Percentiles rank a stretch among this genome's conserved stretches.
Evolutionary conservation across 805 yeast species (phyloP).

Genomic region (Pichia exigua): DNA sequence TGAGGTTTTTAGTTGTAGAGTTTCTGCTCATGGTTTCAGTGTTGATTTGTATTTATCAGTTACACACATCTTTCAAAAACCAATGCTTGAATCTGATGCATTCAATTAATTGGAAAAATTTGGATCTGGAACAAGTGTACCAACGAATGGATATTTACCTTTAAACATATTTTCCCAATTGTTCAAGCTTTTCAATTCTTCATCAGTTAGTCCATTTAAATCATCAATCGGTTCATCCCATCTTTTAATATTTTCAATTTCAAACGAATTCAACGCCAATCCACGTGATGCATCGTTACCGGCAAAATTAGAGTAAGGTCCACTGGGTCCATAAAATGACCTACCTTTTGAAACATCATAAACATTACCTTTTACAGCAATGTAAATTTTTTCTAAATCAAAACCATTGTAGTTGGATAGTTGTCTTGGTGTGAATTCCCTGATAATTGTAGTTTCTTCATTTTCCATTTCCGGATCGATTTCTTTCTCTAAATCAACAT

Average conservation of each 20-base stretch:
- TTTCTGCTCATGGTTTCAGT: too few species aligned
- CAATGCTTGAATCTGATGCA: background rate
- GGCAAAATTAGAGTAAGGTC: slow-evolving; percentile 90
- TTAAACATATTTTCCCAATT: slow-evolving; percentile 83
- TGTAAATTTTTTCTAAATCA: slow-evolving; percentile 70
- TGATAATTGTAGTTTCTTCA: slow-evolving; percentile 24
- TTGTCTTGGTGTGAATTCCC: slow-evolving; percentile 64
- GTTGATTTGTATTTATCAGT: background rate
- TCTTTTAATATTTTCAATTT: slow-evolving; percentile 51
- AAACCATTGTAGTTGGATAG: slow-evolving; percentile 73
- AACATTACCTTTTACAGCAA: slow-evolving; percentile 80
- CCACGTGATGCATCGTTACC: slow-evolving; percentile 96
- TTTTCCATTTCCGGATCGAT: slow-evolving; percentile 19
- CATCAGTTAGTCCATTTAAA: slow-evolving; percentile 49
- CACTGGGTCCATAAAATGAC: slow-evolving; percentile 90
- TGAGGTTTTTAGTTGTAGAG: too few species aligned
- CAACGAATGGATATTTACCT: slow-evolving; percentile 75
- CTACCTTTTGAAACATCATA: slow-evolving; percentile 78
- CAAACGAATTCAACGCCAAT: slow-evolving; percentile 82
- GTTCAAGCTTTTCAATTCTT: slow-evolving; percentile 60
- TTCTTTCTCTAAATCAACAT: slow-evolving; percentile 17
- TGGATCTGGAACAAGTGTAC: slow-evolving; percentile 47
- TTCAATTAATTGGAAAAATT: background rate
- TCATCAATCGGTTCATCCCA: slow-evolving; percentile 74
- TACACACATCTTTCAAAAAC: background rate